phyloP scores from a whole-genome alignment of 257 asterid genomes.

The Nicotiana attenuata region DNA sequence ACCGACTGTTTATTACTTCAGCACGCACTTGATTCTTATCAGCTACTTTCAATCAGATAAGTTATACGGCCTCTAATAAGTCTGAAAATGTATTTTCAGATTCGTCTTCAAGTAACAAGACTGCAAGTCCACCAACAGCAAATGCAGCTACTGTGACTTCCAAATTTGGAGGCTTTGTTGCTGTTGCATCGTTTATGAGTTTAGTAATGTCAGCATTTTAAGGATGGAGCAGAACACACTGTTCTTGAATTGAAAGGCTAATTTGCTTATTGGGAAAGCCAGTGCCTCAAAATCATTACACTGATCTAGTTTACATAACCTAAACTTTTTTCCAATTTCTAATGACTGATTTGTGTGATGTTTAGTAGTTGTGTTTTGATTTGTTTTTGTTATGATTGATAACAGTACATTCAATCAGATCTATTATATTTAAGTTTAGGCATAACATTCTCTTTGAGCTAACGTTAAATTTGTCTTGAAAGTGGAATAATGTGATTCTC shows the following conservation, averaged over 20 bases:
- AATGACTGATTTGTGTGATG: neutral
- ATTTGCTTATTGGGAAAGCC: neutral
- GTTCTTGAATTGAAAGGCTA: neutral
- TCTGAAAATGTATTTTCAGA: neutral
- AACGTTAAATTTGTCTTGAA: no score
- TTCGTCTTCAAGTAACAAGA: neutral
- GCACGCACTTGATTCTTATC: no score
- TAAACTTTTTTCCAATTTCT: no score
- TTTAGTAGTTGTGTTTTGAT: neutral
- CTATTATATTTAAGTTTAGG: no score
- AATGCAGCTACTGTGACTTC: constrained; percentile 1
- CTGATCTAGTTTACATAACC: neutral
- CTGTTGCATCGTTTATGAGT: constrained; percentile 9
- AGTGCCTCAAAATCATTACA: neutral
- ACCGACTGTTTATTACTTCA: no score
- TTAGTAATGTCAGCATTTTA: neutral
- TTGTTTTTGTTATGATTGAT: neutral
- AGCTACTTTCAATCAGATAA: neutral
- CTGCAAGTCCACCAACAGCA: neutral
- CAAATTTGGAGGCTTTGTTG: constrained; percentile 6
- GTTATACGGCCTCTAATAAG: neutral
- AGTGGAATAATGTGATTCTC: no score
- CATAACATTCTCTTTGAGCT: no score
- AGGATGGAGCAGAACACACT: neutral
- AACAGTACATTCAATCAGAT: neutral